Conservation (phyloP, 345 rosid genomes). For the Arabidopsis suecica region DNA sequence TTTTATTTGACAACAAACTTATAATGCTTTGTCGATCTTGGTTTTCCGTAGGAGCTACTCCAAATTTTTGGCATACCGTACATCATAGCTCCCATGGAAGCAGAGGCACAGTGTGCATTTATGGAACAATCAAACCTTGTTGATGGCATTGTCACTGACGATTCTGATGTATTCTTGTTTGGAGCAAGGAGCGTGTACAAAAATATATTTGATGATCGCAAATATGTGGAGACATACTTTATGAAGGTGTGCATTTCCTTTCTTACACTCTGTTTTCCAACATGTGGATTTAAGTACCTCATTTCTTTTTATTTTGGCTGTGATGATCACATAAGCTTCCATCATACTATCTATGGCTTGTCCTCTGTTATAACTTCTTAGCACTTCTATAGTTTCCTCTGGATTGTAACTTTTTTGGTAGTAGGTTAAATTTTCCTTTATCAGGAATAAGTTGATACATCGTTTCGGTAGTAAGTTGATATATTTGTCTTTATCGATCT, state of each 20-base stretch:
- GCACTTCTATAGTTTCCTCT: slow-evolving; percentile 12
- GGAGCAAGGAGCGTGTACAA: slow-evolving; percentile 90
- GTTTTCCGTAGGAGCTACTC: slow-evolving; percentile 72
- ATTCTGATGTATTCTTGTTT: slow-evolving; percentile 93
- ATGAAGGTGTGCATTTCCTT: slow-evolving; percentile 64
- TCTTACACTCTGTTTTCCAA: neutral
- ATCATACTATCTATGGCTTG: neutral
- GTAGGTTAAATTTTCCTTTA: slow-evolving; percentile 1
- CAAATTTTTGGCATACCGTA: slow-evolving; percentile 98
- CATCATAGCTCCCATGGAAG: slow-evolving; percentile 98
- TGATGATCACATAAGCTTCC: slow-evolving; percentile 9
- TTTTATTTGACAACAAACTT: neutral
- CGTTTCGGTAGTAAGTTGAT: neutral
- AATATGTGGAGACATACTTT: slow-evolving; percentile 95
- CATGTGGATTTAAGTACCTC: slow-evolving; percentile 10
- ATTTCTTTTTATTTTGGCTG: neutral
- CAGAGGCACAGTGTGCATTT: slow-evolving; percentile 96
- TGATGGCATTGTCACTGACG: slow-evolving; percentile 97
- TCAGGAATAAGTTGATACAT: neutral
- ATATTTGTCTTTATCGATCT: slow-evolving; percentile 2
- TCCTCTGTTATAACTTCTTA: slow-evolving; percentile 16
- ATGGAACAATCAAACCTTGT: slow-evolving; percentile 87
- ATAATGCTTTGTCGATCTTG: slow-evolving; percentile 15
- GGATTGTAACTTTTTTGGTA: neutral
- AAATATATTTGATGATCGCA: slow-evolving; percentile 96